These are phyloP conservation scores for Cicer arietinum DNA, from an alignment of 306 rosid genomes.

Conservation along the genomic window DNA sequence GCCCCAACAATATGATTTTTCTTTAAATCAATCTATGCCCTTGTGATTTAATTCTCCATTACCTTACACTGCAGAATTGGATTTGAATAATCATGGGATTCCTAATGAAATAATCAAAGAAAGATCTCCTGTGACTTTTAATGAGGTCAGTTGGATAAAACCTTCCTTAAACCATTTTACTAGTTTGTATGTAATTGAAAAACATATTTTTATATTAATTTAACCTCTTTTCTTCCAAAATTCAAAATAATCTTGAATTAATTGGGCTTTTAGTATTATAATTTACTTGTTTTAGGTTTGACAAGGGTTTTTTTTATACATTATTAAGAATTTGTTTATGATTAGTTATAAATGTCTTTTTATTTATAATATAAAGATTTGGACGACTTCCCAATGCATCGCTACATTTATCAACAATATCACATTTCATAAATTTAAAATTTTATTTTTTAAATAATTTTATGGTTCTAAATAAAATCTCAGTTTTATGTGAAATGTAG, in stretches of 20 bases:
- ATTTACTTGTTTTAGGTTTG: not conserved
- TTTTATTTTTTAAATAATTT: not conserved
- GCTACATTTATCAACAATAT: no score
- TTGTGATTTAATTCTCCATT: not conserved
- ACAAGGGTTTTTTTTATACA: not conserved
- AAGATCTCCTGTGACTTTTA: not conserved
- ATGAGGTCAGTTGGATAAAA: constrained; percentile 36
- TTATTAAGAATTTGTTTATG: not conserved
- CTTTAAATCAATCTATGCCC: not conserved
- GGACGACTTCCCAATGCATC: no score
- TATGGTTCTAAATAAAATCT: not conserved
- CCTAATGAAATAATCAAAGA: not conserved
- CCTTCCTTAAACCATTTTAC: not conserved
- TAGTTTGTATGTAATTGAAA: not conserved
- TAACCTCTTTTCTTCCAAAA: not conserved
- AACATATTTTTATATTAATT: not conserved
- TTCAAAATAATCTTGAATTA: not conserved
- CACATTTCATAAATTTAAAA: no score
- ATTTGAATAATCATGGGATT: not conserved
- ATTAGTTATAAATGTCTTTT: not conserved
- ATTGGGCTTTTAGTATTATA: not conserved
- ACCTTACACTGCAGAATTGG: not conserved
- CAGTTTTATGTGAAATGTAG: not conserved
- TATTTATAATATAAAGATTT: no score
- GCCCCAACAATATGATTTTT: no score